Evolutionary conservation across 78 protist genomes (phyloP).

Genomic region (Anaeramoeba flamelloides): DNA sequence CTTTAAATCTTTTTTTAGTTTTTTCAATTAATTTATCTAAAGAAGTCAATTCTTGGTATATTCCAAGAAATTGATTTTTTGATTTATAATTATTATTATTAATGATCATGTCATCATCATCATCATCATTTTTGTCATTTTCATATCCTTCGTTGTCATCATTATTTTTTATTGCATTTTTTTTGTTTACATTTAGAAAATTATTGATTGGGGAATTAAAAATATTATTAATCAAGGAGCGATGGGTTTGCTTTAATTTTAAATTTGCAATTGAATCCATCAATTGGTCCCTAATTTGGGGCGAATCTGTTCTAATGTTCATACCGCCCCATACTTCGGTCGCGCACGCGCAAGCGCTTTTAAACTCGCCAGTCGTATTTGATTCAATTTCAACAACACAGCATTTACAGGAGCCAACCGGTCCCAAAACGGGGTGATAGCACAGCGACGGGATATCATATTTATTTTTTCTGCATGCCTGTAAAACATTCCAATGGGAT

Average conservation of each 20-base stretch:
- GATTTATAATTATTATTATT: too few species aligned
- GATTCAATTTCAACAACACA: constrained; percentile 1
- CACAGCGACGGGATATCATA: background rate
- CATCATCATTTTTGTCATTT: too few species aligned
- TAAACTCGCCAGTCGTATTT: background rate
- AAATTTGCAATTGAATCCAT: background rate
- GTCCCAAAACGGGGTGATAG: background rate
- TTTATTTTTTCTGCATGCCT: background rate
- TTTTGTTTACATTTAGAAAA: too few species aligned
- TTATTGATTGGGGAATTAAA: too few species aligned
- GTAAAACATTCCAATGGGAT: background rate
- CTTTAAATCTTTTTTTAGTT: background rate
- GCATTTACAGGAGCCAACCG: background rate
- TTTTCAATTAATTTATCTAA: background rate
- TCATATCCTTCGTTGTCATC: too few species aligned
- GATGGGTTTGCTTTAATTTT: background rate
- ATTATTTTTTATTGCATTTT: too few species aligned
- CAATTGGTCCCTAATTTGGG: background rate
- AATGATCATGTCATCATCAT: too few species aligned
- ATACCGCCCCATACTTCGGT: background rate
- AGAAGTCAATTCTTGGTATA: too few species aligned
- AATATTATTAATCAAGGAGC: too few species aligned
- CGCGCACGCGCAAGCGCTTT: background rate
- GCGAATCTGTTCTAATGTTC: background rate
- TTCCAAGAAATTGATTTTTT: too few species aligned